Conservation (phyloP, 345 rosid genomes). For the Citrus australasica region DNA sequence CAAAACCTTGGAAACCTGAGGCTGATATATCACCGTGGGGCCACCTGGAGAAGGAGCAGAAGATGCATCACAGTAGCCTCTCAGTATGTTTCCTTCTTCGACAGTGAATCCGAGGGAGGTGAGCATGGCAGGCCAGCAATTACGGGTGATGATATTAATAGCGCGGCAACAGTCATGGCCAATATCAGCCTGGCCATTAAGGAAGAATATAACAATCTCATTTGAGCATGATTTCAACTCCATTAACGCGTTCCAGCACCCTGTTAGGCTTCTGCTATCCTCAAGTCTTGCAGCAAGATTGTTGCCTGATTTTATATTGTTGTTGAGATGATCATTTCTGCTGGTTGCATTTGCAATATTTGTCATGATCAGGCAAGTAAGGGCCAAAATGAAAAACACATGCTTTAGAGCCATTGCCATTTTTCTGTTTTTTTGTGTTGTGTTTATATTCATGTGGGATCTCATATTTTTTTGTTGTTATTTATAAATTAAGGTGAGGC, state of each 20-base stretch:
- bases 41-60: slow-evolving; percentile 29
- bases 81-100: slow-evolving; percentile 52
- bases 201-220: slow-evolving; percentile 61
- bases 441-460: not conserved
- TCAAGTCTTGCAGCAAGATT: slow-evolving; percentile 35
- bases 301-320: slow-evolving; percentile 12
- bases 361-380: slow-evolving; percentile 16
- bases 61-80: slow-evolving; percentile 54
- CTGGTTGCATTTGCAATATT: slow-evolving; percentile 10
- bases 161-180: slow-evolving; percentile 62
- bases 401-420: slow-evolving; percentile 18
- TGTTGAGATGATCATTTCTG: not conserved
- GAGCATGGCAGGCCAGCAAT: slow-evolving; percentile 88
- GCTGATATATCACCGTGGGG: not conserved
- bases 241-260: slow-evolving; percentile 62
- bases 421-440: no score
- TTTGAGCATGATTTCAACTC: slow-evolving; percentile 69
- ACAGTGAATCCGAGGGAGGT: slow-evolving; percentile 61
- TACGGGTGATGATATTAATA: slow-evolving; percentile 42
- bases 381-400: slow-evolving; percentile 9
- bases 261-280: slow-evolving; percentile 37
- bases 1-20: not conserved
- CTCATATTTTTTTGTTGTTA: not conserved
- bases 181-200: slow-evolving; percentile 53
- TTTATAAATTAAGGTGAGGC: not conserved